Evolutionary conservation across 768 basidiomycete species (phyloP).

Genomic region (Phlebiopsis flavidoalba): DNA sequence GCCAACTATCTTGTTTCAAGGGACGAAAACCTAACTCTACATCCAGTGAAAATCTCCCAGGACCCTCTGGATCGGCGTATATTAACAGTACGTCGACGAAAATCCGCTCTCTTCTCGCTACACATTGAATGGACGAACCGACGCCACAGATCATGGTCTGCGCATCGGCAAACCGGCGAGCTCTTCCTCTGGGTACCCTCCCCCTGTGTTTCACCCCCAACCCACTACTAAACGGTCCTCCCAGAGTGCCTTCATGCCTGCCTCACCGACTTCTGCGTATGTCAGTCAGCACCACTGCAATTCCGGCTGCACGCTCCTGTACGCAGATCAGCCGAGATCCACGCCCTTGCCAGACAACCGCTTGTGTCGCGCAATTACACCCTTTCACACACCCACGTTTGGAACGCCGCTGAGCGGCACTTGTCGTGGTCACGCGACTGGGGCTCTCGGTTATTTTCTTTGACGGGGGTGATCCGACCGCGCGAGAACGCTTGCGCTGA

Average conservation of each 20-base stretch:
- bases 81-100: slow-evolving; percentile 28
- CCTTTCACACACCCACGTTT: slow-evolving; percentile 53
- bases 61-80: slow-evolving; percentile 68
- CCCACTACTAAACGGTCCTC: neutral
- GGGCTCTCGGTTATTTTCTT: slow-evolving; percentile 55
- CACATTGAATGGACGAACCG: neutral
- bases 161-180: slow-evolving; percentile 73
- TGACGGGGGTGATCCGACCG: slow-evolving; percentile 73
- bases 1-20: neutral
- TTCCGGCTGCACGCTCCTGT: slow-evolving; percentile 78
- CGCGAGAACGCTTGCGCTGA: slow-evolving; percentile 70
- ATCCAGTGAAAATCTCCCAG: slow-evolving; percentile 57
- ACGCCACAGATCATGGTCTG: slow-evolving; percentile 56
- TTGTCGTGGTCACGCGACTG: slow-evolving; percentile 73
- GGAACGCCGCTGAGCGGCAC: slow-evolving; percentile 72
- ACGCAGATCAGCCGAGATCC: slow-evolving; percentile 81
- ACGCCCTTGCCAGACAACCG: slow-evolving; percentile 74
- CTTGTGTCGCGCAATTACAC: slow-evolving; percentile 73
- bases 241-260: slow-evolving; percentile 66
- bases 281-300: slow-evolving; percentile 74
- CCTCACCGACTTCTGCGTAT: slow-evolving; percentile 82
- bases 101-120: neutral
- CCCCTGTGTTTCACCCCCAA: neutral
- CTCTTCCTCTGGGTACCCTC: slow-evolving; percentile 67
- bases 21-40: neutral